Base-by-base conservation (phyloP, 2,329 filamentous ascomycete genomes). In the Pyrenochaeta sp. region DNA sequence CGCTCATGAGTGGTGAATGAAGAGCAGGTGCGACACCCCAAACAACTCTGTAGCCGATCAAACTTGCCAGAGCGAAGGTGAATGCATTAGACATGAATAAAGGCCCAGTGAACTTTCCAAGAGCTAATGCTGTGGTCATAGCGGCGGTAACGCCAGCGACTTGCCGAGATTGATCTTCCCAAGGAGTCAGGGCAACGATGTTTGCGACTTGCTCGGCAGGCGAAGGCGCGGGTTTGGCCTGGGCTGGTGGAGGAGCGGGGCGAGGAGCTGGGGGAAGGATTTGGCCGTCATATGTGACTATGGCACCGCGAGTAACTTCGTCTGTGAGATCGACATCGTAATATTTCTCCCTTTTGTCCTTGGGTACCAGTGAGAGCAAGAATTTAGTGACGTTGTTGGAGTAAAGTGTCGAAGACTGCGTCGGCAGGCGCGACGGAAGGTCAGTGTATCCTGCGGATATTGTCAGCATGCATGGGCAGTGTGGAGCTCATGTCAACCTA, bases 371-470 rank as follows among this genome's bases (percentile, higher is more conserved):
- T 0, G 92, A 95, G 9, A 97, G 83, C 28, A 96, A 81, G 56
- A 93, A 90, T 73, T 96, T 97, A 65, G 90, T 93, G 69, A 96
- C 93, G 73, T 97, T 97, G 84, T 96, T 97, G 2, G 91, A 95
- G 78, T 96, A 97, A 22, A 97, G 81, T 0, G 91, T 96, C 0
- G 92, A 96, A 0, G 92, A 92, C 76, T 97, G 93, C 0, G 92
- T 96, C 0, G 93, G 92, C 1, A 97, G 83, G 45, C 92, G 86
- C 32, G 92, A 96, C 0, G 93, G 92, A 28, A 96, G 83, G 77
- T 97, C 92, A 43, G 92, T 96, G 76, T 96, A 96, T 34, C 90
- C 75, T 77, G 24, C 3, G 13, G 5, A 32, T 0, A 3, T 4
- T 12, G 22, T 72, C 44, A 72, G 56, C 86, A 88, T 15, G n/a